These are phyloP conservation scores for Pulveroboletus frians DNA, from an alignment of 768 basidiomycete genomes.

Conservation along the genomic window DNA sequence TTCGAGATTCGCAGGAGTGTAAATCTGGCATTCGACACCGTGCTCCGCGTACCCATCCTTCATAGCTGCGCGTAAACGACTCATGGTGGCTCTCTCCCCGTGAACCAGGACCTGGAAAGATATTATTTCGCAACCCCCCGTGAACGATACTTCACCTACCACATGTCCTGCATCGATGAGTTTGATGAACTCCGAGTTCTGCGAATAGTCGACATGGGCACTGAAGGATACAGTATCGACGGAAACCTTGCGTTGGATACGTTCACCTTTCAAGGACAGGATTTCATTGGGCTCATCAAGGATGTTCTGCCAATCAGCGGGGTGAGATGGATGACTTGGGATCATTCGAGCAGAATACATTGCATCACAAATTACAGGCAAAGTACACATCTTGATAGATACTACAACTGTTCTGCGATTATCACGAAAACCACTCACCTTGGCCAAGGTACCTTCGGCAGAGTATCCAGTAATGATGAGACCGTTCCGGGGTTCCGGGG, in stretches of 20 bases:
- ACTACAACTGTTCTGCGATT: not conserved
- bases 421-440: conserved; percentile 62
- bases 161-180: conserved; percentile 85
- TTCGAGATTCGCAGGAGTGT: conserved; percentile 89
- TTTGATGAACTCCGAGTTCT: conserved; percentile 96
- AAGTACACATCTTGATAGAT: conserved; percentile 14
- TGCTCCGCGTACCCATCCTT: conserved; percentile 77
- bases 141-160: conserved; percentile 40
- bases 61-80: conserved; percentile 77
- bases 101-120: conserved; percentile 76
- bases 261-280: conserved; percentile 60
- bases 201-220: conserved; percentile 93
- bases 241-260: conserved; percentile 81
- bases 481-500: conserved; percentile 90
- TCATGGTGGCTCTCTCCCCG: conserved; percentile 91
- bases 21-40: conserved; percentile 89
- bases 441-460: conserved; percentile 92
- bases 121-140: not conserved
- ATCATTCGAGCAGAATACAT: conserved; percentile 7
- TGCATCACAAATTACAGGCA: conserved; percentile 10
- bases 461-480: conserved; percentile 94
- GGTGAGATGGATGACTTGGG: conserved; percentile 1
- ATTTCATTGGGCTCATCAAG: conserved; percentile 93
- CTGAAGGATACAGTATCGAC: conserved; percentile 95
- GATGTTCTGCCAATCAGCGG: conserved; percentile 60